Conservation (phyloP, 257 asterid species). For the Solanum bulbocastanum region DNA sequence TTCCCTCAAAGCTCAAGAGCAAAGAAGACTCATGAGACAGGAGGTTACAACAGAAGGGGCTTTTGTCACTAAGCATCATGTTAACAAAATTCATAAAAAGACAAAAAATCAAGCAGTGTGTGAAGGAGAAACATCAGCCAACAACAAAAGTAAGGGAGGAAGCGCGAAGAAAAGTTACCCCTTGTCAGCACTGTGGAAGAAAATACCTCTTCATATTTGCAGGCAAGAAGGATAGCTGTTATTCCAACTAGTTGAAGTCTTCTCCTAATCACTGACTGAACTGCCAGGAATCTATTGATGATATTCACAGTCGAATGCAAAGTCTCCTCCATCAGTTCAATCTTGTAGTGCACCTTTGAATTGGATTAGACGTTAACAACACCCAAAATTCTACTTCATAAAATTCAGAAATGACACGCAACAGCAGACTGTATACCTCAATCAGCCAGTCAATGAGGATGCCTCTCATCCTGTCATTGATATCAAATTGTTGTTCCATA, state of each 20-base stretch:
- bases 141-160: too few relatives aligned
- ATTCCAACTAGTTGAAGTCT: constrained; percentile 86
- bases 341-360: constrained; percentile 88
- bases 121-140: too few relatives aligned
- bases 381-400: not conserved
- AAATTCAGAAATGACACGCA: not conserved
- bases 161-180: too few relatives aligned
- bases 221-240: constrained; percentile 86
- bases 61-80: too few relatives aligned
- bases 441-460: constrained; percentile 92
- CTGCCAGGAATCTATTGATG: constrained; percentile 70
- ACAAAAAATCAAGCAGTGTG: too few relatives aligned
- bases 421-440: constrained; percentile 40
- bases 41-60: too few relatives aligned
- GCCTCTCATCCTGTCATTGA: constrained; percentile 80
- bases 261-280: constrained; percentile 56
- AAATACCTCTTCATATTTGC: constrained; percentile 85
- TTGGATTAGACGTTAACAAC: not conserved
- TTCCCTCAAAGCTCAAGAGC: too few relatives aligned
- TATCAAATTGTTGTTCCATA: constrained; percentile 57
- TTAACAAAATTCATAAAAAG: too few relatives aligned
- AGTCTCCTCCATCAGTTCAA: constrained; percentile 94
- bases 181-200: too few relatives aligned
- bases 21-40: too few relatives aligned
- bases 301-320: constrained; percentile 66